phyloP scores from a whole-genome alignment of 192 early-diverging fungal genomes.

The Spinellus fusiger region DNA sequence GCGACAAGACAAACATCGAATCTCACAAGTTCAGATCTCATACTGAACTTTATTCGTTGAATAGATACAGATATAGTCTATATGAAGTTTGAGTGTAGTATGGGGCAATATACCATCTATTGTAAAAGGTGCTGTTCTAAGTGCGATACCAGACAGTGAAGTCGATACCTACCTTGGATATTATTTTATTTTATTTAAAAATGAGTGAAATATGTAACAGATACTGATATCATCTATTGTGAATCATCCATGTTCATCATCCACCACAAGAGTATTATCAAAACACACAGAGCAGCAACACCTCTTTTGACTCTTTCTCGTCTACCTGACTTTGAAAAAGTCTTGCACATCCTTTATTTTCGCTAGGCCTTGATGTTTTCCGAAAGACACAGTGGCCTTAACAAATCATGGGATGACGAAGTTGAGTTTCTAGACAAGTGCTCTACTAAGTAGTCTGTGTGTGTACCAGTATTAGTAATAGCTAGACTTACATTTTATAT shows the following conservation, averaged over 20 bases:
- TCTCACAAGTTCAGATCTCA: background rate
- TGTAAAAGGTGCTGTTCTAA: conserved; percentile 91
- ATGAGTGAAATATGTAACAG: background rate
- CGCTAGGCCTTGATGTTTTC: conserved; percentile 97
- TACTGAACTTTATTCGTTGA: too few relatives aligned
- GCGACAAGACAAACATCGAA: background rate
- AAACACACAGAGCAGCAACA: conserved; percentile 97
- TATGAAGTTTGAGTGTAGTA: conserved; percentile 60
- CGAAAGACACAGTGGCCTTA: conserved; percentile 79
- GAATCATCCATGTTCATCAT: conserved; percentile 99
- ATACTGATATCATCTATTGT: conserved; percentile 25
- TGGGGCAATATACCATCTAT: conserved; percentile 94
- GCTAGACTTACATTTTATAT: background rate
- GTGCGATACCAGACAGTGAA: conserved; percentile 71
- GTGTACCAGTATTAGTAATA: background rate
- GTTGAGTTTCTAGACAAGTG: conserved; percentile 68
- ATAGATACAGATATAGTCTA: too few relatives aligned
- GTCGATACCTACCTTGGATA: conserved; percentile 75
- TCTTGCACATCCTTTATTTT: conserved; percentile 89
- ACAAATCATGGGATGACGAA: conserved; percentile 89
- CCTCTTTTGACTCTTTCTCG: conserved; percentile 81
- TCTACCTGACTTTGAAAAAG: conserved; percentile 65
- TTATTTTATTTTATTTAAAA: background rate
- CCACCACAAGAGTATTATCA: conserved; percentile 89
- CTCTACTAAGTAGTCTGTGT: conserved; percentile 41